phyloP scores from a whole-genome alignment of 1,284 basidiomycete genomes.

The Grifola frondosa region DNA sequence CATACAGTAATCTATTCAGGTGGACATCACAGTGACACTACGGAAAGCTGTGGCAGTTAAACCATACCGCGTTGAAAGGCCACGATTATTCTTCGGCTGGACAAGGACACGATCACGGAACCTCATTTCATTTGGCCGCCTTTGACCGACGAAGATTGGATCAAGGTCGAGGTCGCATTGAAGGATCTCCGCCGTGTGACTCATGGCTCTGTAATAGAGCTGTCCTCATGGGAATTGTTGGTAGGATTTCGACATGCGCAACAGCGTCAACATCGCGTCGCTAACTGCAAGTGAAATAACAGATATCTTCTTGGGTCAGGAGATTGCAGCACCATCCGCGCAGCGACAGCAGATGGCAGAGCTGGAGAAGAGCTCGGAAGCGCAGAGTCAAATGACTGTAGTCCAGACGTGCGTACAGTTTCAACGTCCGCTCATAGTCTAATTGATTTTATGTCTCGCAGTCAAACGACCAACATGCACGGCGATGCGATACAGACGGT shows the following conservation, averaged over 20 bases:
- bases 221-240: slow-evolving; percentile 11
- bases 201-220: not conserved
- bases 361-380: slow-evolving; percentile 94
- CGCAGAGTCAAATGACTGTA: slow-evolving; percentile 92
- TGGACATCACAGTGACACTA: slow-evolving; percentile 99
- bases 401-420: slow-evolving; percentile 68
- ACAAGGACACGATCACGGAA: slow-evolving; percentile 93
- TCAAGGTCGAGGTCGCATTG: slow-evolving; percentile 97
- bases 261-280: slow-evolving; percentile 97
- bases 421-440: not conserved
- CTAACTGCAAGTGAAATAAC: slow-evolving; percentile 93
- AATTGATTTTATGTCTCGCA: slow-evolving; percentile 30
- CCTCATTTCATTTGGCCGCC: slow-evolving; percentile 98
- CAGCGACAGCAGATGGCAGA: slow-evolving; percentile 99
- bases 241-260: slow-evolving; percentile 95
- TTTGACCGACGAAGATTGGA: slow-evolving; percentile 94
- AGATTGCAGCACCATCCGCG: slow-evolving; percentile 87
- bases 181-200: slow-evolving; percentile 77
- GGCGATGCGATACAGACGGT: slow-evolving; percentile 95
- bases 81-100: slow-evolving; percentile 89
- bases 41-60: slow-evolving; percentile 96
- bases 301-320: slow-evolving; percentile 95
- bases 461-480: slow-evolving; percentile 93
- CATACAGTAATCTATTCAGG: slow-evolving; percentile 65
- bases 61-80: slow-evolving; percentile 98